Percentiles rank a stretch among this genome's conserved stretches.
Evolutionary conservation across 2,329 filamentous ascomycete genomes (phyloP).

Genomic region (Davidsoniella virescens): DNA sequence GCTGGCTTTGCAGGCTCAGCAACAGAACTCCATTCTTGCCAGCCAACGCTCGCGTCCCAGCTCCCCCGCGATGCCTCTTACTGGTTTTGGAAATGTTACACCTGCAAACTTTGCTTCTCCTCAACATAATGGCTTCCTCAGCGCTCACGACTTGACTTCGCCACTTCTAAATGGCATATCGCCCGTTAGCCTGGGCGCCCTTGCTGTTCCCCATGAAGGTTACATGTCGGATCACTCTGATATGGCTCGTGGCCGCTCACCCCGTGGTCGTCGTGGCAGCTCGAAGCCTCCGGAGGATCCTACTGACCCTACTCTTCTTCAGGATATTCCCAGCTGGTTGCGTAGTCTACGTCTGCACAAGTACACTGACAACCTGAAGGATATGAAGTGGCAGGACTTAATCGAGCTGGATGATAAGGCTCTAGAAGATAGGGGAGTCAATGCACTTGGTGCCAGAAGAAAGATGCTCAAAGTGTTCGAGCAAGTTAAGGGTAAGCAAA

Average conservation of each 20-base stretch:
- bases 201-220: constrained; percentile 59
- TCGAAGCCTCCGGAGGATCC: constrained; percentile 97
- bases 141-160: constrained; percentile 65
- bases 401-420: constrained; percentile 86
- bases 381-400: constrained; percentile 90
- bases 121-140: constrained; percentile 86
- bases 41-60: constrained; percentile 70
- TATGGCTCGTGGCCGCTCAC: constrained; percentile 76
- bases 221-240: constrained; percentile 92
- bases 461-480: constrained; percentile 99
- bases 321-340: constrained; percentile 93
- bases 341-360: constrained; percentile 91
- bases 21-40: constrained; percentile 38
- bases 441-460: constrained; percentile 80
- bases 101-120: constrained; percentile 69
- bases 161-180: constrained; percentile 56
- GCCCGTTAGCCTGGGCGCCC: constrained; percentile 53
- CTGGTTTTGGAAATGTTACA: constrained; percentile 5
- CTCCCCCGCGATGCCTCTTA: constrained; percentile 72
- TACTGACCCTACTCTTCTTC: constrained; percentile 73
- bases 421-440: constrained; percentile 82
- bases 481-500: constrained; percentile 60
- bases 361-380: constrained; percentile 96
- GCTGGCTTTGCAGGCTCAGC: constrained; percentile 59
- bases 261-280: constrained; percentile 78